phyloP scores from a whole-genome alignment of 768 basidiomycete species.

The Heimioporus sp. region DNA sequence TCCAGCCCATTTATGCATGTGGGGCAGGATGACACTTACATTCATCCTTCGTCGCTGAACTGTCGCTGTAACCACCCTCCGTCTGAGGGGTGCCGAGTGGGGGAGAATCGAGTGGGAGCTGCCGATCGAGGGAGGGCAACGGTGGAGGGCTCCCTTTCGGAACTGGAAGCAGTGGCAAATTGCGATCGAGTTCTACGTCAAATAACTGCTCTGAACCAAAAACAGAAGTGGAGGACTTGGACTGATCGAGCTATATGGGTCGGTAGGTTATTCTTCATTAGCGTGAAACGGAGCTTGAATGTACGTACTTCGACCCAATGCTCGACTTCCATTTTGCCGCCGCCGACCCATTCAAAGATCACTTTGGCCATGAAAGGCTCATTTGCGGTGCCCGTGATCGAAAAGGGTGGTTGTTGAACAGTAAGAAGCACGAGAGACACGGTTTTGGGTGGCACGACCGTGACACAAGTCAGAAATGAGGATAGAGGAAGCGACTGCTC shows the following conservation, averaged over 20 bases:
- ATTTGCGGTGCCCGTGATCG: slow-evolving; percentile 39
- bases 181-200: slow-evolving; percentile 47
- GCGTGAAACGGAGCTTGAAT: neutral
- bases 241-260: slow-evolving; percentile 41
- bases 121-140: slow-evolving; percentile 29
- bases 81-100: neutral
- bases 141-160: slow-evolving; percentile 18
- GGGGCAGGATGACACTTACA: slow-evolving; percentile 12
- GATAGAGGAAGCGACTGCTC: slow-evolving; percentile 27
- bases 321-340: slow-evolving; percentile 44
- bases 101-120: slow-evolving; percentile 1
- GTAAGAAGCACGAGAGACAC: slow-evolving; percentile 32
- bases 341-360: slow-evolving; percentile 39
- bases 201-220: slow-evolving; percentile 50
- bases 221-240: slow-evolving; percentile 33
- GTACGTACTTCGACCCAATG: slow-evolving; percentile 51
- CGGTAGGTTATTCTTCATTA: neutral
- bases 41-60: slow-evolving; percentile 10
- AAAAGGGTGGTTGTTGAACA: slow-evolving; percentile 39
- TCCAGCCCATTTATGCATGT: neutral
- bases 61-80: neutral
- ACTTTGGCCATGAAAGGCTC: slow-evolving; percentile 45
- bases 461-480: slow-evolving; percentile 36
- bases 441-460: slow-evolving; percentile 36
- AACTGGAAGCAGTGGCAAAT: slow-evolving; percentile 37